Conservation (phyloP, 2,329 filamentous ascomycete species). For the Lojkania enalia region DNA sequence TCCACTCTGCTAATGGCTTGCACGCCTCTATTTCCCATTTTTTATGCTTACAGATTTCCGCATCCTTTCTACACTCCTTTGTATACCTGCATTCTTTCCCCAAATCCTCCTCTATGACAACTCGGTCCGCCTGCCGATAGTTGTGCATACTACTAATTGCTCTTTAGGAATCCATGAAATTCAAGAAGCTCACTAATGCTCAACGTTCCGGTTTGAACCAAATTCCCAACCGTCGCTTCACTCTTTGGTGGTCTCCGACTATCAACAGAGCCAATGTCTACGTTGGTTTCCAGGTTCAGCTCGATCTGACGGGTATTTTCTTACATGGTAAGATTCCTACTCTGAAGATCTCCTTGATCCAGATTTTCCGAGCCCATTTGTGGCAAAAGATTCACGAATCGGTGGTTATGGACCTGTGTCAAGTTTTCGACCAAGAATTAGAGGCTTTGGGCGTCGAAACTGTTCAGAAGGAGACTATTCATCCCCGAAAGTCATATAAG, state of each 20-base stretch:
- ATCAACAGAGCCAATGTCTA: slow-evolving; percentile 97
- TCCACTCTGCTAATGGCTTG: no score
- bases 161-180: slow-evolving; percentile 75
- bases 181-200: slow-evolving; percentile 98
- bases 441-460: slow-evolving; percentile 96
- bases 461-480: slow-evolving; percentile 98
- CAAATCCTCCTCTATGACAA: no score
- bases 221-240: slow-evolving; percentile 98
- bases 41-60: no score
- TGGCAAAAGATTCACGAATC: slow-evolving; percentile 99
- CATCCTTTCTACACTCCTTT: no score
- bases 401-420: slow-evolving; percentile 97
- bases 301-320: slow-evolving; percentile 98
- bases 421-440: slow-evolving; percentile 96
- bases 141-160: slow-evolving; percentile 43
- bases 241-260: slow-evolving; percentile 90
- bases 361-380: slow-evolving; percentile 98
- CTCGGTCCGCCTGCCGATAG: no score
- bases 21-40: no score
- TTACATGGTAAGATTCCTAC: slow-evolving; percentile 98
- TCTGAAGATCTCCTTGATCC: slow-evolving; percentile 94
- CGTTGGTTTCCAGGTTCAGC: slow-evolving; percentile 98
- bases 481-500: slow-evolving; percentile 99
- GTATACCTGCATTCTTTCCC: no score
- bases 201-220: slow-evolving; percentile 96